Evolutionary conservation across 2,329 filamentous ascomycete genomes (phyloP).

Genomic region (Trichophaea hybrida): DNA sequence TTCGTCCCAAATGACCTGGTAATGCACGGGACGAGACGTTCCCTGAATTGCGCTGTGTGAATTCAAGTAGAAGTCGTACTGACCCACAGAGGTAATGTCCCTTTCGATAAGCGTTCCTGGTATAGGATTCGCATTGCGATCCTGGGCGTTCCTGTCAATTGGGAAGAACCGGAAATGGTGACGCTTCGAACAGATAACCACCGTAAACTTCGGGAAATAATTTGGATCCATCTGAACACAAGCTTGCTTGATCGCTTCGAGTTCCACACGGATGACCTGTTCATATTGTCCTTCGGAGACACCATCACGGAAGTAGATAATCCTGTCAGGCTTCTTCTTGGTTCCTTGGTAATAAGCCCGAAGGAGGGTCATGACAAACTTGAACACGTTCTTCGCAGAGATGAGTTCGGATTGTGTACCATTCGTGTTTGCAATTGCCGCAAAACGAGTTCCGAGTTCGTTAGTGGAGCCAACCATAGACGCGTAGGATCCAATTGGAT

Average conservation of each 20-base stretch:
- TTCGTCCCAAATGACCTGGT: slow-evolving; percentile 79
- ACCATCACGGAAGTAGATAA: slow-evolving; percentile 89
- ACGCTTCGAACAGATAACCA: slow-evolving; percentile 80
- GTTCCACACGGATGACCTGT: slow-evolving; percentile 65
- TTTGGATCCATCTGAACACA: slow-evolving; percentile 19
- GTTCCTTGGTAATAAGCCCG: slow-evolving; percentile 39
- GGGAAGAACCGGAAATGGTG: slow-evolving; percentile 94
- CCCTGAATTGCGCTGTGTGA: slow-evolving; percentile 76
- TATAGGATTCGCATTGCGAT: slow-evolving; percentile 66
- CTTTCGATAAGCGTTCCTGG: slow-evolving; percentile 78
- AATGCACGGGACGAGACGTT: slow-evolving; percentile 82
- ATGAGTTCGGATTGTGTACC: slow-evolving; percentile 71
- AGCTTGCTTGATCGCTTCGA: slow-evolving; percentile 50
- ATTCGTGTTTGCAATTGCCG: slow-evolving; percentile 68
- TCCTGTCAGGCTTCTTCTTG: slow-evolving; percentile 50
- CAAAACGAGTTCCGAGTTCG: slow-evolving; percentile 53
- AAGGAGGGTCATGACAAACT: slow-evolving; percentile 51
- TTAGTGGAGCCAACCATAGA: slow-evolving; percentile 43
- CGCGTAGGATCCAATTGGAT: slow-evolving; percentile 57
- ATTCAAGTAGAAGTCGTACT: slow-evolving; percentile 73
- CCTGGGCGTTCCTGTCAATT: slow-evolving; percentile 38
- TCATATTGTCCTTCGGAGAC: slow-evolving; percentile 76
- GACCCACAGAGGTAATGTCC: slow-evolving; percentile 79
- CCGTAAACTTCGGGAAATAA: slow-evolving; percentile 54
- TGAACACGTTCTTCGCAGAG: slow-evolving; percentile 47